Evolutionary conservation across 139 green algal species (phyloP).

Genomic region (Chlorella vulgaris): DNA sequence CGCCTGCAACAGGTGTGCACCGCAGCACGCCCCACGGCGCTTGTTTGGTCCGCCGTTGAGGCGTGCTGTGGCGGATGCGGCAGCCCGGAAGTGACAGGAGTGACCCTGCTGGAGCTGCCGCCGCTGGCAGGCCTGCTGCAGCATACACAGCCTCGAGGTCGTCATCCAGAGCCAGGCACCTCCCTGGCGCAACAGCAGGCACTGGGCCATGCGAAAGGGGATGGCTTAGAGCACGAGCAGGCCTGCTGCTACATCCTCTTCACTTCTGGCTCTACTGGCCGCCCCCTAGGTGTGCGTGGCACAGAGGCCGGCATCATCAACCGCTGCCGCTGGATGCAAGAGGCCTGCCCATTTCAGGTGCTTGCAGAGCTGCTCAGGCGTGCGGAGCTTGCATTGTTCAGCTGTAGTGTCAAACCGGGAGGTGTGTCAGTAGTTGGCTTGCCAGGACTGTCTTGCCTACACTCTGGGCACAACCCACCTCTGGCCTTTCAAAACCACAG

Average conservation of each 20-base stretch:
- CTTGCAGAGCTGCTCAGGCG: no score
- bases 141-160: not conserved
- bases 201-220: no score
- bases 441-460: no score
- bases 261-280: conserved; percentile 74
- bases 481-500: not conserved
- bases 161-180: not conserved
- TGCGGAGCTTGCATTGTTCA: no score
- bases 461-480: not conserved
- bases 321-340: conserved; percentile 62
- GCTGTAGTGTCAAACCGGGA: no score
- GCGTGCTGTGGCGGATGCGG: conserved; percentile 2
- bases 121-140: not conserved
- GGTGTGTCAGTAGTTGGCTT: no score
- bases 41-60: conserved; percentile 34
- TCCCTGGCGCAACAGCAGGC: not conserved
- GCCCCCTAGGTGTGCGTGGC: conserved; percentile 58
- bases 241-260: conserved; percentile 61
- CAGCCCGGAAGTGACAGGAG: not conserved
- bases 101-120: conserved; percentile 8
- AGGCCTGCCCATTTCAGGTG: conserved; percentile 26
- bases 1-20: conserved; percentile 39
- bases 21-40: conserved; percentile 32
- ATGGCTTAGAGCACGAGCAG: no score
- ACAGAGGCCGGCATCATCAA: conserved; percentile 60